A percentile compares a stretch with the other conserved stretches of the same genome.
Evolutionary conservation across 1,284 basidiomycete genomes (phyloP).

Genomic region (Amylostereum chailletii): DNA sequence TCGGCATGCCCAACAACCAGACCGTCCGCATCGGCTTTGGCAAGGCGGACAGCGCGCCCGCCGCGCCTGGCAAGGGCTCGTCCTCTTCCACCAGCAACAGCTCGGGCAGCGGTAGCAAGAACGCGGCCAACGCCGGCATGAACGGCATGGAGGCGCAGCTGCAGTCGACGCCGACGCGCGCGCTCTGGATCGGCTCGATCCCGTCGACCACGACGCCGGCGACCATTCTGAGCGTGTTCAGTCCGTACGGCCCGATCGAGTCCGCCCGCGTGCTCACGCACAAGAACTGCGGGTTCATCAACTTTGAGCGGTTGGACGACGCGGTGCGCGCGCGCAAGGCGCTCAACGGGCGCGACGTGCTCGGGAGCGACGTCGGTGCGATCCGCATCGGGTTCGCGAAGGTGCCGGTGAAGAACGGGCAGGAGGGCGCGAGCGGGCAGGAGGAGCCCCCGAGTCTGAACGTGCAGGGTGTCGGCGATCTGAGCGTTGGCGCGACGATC

Average conservation of each 20-base stretch:
- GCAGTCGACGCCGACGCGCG: slow-evolving; percentile 83
- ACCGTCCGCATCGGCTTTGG: slow-evolving; percentile 96
- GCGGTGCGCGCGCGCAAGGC: slow-evolving; percentile 92
- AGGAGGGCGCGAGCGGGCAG: slow-evolving; percentile 50
- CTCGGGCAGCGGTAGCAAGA: slow-evolving; percentile 28
- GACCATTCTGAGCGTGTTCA: slow-evolving; percentile 87
- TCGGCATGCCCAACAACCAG: slow-evolving; percentile 88
- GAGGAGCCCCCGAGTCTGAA: slow-evolving; percentile 57
- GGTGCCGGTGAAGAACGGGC: slow-evolving; percentile 82
- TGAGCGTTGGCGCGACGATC: slow-evolving; percentile 78
- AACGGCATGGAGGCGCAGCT: slow-evolving; percentile 72
- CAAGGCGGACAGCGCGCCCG: slow-evolving; percentile 90
- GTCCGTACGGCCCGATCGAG: slow-evolving; percentile 95
- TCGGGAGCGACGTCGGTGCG: slow-evolving; percentile 92
- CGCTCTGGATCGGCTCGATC: slow-evolving; percentile 94
- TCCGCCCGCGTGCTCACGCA: slow-evolving; percentile 92
- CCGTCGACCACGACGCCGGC: slow-evolving; percentile 89
- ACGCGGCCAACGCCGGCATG: slow-evolving; percentile 37
- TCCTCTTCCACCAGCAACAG: slow-evolving; percentile 30
- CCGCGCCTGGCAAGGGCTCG: slow-evolving; percentile 74
- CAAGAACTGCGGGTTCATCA: slow-evolving; percentile 97
- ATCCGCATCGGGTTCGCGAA: slow-evolving; percentile 96
- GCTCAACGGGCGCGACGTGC: slow-evolving; percentile 88
- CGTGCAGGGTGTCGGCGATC: slow-evolving; percentile 71
- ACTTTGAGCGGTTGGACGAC: slow-evolving; percentile 95